Evolutionary conservation across 768 basidiomycete genomes (phyloP), one percentile per base, ranked within the genome.

Genomic region (Lentinula aciculospora): DNA sequence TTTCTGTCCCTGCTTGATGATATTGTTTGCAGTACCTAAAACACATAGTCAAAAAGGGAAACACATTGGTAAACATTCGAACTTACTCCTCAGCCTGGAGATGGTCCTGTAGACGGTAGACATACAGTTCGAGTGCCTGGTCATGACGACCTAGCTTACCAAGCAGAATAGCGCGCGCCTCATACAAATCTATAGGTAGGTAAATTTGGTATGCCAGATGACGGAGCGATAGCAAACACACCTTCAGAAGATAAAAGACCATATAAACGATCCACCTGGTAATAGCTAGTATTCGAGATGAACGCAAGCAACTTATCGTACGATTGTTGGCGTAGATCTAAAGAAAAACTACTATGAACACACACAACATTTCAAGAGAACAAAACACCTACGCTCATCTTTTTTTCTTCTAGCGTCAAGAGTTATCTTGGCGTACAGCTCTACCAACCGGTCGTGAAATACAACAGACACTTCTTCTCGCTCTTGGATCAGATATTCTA

Each of bases 81-180:
- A 57, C 86, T 61, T 64, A 95, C 92, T 89, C 85, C 75, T 98
- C 97, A 0, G 97, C 97, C 61, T 93, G 93, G 27, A 72, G 60
- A 68, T 88, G 93, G 66, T 95, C 89, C 37, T 86, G 81, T 31
- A 98, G 76, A 34, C 85, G 83, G 66, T 98, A 89, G 5, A 95
- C 94, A 68, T 98, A 99, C 13, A 96, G 81, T 66, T 95, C 92
- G n/a, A 98, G 81, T 0, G 96, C 94, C 60, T 88, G 92, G 60
- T 97, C 93, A 60, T 98, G 96, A 55, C 92, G 84, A 1, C 90
- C 93, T 60, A 98, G 78, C 45, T 89, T 81, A 9, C 97, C 97
- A 9, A 98, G 75, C 6, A 99, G 79, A 58, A 98, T 86, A 0
- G 97, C 97, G 40, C 94, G 85, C 15, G 92, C 94, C 70, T 98